A percentile compares a stretch with the other conserved stretches of the same genome.
Conservation (phyloP, 129 eudicot species). For the Chrysanthemum makinoi region DNA sequence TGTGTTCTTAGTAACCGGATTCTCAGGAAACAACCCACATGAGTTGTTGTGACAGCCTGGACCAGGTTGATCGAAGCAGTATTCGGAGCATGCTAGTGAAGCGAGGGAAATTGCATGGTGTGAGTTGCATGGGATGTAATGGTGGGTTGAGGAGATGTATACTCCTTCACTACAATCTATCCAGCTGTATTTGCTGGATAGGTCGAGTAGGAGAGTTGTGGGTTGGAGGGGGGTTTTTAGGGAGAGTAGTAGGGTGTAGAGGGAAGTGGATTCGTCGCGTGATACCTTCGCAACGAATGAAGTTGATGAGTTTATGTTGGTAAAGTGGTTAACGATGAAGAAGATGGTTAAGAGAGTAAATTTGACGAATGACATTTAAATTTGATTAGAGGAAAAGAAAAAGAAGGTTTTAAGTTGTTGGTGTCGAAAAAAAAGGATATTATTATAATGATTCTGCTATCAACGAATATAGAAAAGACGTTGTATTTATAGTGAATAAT, state of each 20-base stretch:
- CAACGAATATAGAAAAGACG: too few species aligned
- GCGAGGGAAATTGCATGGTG: slow-evolving; percentile 25
- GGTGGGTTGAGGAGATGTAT: slow-evolving; percentile 42
- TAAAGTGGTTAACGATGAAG: too few species aligned
- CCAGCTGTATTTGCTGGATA: slow-evolving; percentile 47
- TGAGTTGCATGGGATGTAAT: slow-evolving; percentile 30
- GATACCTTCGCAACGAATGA: slow-evolving; percentile 43
- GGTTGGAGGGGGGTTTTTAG: slow-evolving; percentile 49
- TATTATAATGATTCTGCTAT: too few species aligned
- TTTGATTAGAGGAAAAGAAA: too few species aligned
- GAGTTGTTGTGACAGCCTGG: slow-evolving; percentile 44
- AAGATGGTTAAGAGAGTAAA: too few species aligned
- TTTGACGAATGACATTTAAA: too few species aligned
- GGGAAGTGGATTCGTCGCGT: slow-evolving; percentile 33
- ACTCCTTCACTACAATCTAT: slow-evolving; percentile 37
- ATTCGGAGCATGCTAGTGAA: slow-evolving; percentile 26
- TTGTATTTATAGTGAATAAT: too few species aligned
- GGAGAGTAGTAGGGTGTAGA: slow-evolving; percentile 45
- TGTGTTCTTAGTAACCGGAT: slow-evolving; percentile 33
- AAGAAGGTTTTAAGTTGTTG: too few species aligned
- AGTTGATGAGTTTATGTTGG: slow-evolving; percentile 14
- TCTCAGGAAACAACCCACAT: slow-evolving; percentile 37
- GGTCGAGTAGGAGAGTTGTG: slow-evolving; percentile 44
- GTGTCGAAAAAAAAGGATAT: too few species aligned
- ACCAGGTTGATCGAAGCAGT: slow-evolving; percentile 30